Evolutionary conservation across 2,329 filamentous ascomycete species (phyloP).

Genomic region (Periglandula ipomoeae): DNA sequence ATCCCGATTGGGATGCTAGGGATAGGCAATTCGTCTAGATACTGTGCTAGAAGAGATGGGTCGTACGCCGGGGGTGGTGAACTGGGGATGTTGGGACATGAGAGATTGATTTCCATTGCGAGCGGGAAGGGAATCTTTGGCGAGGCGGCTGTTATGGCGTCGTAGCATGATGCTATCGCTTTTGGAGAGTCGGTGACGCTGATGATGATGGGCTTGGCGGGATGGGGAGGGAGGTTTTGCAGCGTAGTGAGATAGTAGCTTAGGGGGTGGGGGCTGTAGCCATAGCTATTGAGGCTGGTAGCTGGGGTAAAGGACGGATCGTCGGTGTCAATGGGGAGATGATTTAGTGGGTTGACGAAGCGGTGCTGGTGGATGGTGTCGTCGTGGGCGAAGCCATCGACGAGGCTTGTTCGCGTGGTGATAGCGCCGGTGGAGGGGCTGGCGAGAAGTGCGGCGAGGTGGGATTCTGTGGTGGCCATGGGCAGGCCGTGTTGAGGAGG

Average conservation of each 20-base stretch:
- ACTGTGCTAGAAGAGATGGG: slow-evolving; percentile 37
- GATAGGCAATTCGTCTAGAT: slow-evolving; percentile 40
- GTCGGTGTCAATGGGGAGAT: slow-evolving; percentile 8
- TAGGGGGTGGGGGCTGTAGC: slow-evolving; percentile 60
- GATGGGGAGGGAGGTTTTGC: not conserved
- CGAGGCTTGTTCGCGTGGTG: slow-evolving; percentile 61
- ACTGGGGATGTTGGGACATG: slow-evolving; percentile 64
- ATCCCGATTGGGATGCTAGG: slow-evolving; percentile 44
- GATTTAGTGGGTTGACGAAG: slow-evolving; percentile 47
- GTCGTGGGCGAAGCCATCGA: slow-evolving; percentile 56
- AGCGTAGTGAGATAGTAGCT: slow-evolving; percentile 50
- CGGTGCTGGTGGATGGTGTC: slow-evolving; percentile 51
- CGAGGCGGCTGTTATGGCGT: slow-evolving; percentile 32
- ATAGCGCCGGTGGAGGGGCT: slow-evolving; percentile 60
- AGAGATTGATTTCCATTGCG: slow-evolving; percentile 69
- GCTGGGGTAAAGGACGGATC: slow-evolving; percentile 8
- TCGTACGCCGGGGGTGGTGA: slow-evolving; percentile 65
- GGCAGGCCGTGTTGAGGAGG: slow-evolving; percentile 65
- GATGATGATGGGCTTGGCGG: slow-evolving; percentile 53
- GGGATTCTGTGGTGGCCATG: slow-evolving; percentile 59
- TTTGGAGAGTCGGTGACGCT: slow-evolving; percentile 58
- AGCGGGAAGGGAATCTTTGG: slow-evolving; percentile 36
- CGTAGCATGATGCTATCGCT: slow-evolving; percentile 50
- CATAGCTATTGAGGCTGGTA: slow-evolving; percentile 59
- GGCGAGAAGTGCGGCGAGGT: slow-evolving; percentile 52